Percentiles rank a stretch among this genome's conserved stretches.
Conservation (phyloP, 441 rosid species). For the Flueggea neowawraea region DNA sequence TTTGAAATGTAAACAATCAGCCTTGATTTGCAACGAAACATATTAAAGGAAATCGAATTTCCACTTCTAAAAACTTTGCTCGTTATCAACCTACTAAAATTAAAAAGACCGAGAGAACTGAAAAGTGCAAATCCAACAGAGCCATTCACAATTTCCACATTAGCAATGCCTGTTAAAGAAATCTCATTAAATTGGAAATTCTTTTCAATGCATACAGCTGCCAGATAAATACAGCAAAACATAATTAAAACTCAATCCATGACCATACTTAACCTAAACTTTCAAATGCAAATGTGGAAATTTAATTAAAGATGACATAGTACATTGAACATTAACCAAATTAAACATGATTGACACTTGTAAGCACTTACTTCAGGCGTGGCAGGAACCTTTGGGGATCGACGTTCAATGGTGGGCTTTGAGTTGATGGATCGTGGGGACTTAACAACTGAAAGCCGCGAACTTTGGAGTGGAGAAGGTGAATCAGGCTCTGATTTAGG, state of each 20-base stretch:
- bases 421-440: conserved; percentile 65
- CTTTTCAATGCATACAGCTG: too few relatives aligned
- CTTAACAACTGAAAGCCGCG: conserved; percentile 66
- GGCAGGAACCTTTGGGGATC: conserved; percentile 50
- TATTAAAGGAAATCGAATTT: not conserved
- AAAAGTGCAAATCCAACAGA: too few relatives aligned
- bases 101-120: too few relatives aligned
- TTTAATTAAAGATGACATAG: not conserved
- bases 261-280: not conserved
- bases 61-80: not conserved
- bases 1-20: not conserved
- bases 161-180: too few relatives aligned
- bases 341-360: conserved; percentile 1
- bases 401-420: conserved; percentile 60
- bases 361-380: conserved; percentile 59
- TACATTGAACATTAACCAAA: conserved; percentile 7
- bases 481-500: conserved; percentile 58
- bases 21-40: not conserved
- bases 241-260: not conserved
- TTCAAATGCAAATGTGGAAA: not conserved
- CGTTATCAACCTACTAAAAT: not conserved
- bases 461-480: conserved; percentile 44
- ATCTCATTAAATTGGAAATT: too few relatives aligned
- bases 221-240: not conserved
- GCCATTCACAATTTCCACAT: too few relatives aligned